These are phyloP conservation scores for Suillus luteus DNA, from an alignment of 768 basidiomycete genomes.

Conservation along the genomic window DNA sequence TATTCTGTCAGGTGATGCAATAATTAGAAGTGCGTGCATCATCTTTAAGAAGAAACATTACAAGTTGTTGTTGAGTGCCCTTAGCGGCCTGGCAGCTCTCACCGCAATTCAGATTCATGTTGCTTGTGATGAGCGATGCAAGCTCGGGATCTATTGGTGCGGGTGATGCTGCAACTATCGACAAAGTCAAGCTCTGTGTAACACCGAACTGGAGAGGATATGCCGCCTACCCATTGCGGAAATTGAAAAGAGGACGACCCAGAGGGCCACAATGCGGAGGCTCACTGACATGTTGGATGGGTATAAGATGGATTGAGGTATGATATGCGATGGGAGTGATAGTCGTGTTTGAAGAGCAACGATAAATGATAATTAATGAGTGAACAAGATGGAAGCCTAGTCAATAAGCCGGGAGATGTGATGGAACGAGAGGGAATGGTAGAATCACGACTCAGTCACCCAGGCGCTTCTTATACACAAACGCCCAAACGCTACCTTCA, in stretches of 20 bases:
- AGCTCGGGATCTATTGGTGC: slow-evolving; percentile 26
- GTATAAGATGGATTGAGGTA: slow-evolving; percentile 6
- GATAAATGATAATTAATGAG: not conserved
- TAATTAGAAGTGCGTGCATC: not conserved
- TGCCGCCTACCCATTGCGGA: slow-evolving; percentile 22
- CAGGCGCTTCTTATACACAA: slow-evolving; percentile 13
- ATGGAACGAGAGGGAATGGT: slow-evolving; percentile 2
- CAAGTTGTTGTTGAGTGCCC: slow-evolving; percentile 23
- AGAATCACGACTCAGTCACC: not conserved
- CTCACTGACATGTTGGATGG: slow-evolving; percentile 20
- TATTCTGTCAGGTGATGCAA: slow-evolving; percentile 15
- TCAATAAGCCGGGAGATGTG: slow-evolving; percentile 17
- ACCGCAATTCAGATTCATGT: slow-evolving; percentile 26
- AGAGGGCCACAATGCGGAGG: slow-evolving; percentile 23
- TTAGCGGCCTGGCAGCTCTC: slow-evolving; percentile 25
- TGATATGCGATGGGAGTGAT: not conserved
- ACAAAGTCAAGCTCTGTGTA: not conserved
- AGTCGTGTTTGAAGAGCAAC: not conserved
- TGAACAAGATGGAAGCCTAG: slow-evolving; percentile 9
- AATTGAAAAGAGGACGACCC: slow-evolving; percentile 25
- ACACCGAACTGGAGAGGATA: not conserved
- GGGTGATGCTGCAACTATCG: slow-evolving; percentile 27
- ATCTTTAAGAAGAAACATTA: slow-evolving; percentile 9
- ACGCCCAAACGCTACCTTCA: slow-evolving; percentile 15
- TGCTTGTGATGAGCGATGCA: slow-evolving; percentile 23